Percentiles rank a stretch among this genome's conserved stretches.
phyloP scores from a whole-genome alignment of 352 stramenopile species.

The Pythium monospermum region DNA sequence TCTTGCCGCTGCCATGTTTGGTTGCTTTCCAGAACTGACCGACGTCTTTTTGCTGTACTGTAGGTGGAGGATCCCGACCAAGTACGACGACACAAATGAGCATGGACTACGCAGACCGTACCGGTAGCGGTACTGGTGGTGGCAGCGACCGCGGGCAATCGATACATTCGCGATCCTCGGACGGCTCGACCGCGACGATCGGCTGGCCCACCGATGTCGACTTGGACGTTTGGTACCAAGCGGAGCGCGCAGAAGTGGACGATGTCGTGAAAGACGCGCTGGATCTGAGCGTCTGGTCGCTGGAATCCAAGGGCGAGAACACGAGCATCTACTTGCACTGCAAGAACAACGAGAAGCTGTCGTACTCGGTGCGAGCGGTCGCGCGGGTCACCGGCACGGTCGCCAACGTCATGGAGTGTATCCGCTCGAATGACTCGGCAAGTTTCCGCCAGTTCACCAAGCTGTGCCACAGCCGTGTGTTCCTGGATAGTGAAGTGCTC shows the following conservation, averaged over 20 bases:
- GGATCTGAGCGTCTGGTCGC: conserved; percentile 71
- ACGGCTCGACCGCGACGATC: conserved; percentile 7
- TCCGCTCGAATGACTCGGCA: conserved; percentile 56
- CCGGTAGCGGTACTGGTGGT: too few relatives aligned
- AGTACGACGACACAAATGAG: conserved; percentile 16
- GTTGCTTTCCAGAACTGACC: too few relatives aligned
- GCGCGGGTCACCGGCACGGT: conserved; percentile 63
- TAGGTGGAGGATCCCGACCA: too few relatives aligned
- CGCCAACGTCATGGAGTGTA: conserved; percentile 71
- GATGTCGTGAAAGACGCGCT: conserved; percentile 56
- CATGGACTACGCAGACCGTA: conserved; percentile 14
- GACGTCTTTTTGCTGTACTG: too few relatives aligned
- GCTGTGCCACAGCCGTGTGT: conserved; percentile 65
- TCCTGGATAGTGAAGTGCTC: conserved; percentile 76
- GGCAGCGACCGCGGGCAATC: too few relatives aligned
- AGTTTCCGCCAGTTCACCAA: conserved; percentile 68
- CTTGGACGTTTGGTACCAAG: conserved; percentile 70
- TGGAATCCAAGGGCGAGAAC: conserved; percentile 63
- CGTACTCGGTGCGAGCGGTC: conserved; percentile 67
- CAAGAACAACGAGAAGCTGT: conserved; percentile 80
- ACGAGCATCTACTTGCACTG: conserved; percentile 70
- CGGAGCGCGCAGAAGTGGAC: conserved; percentile 63
- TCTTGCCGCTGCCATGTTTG: too few relatives aligned
- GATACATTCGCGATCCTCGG: conserved; percentile 11
- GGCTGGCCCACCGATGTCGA: conserved; percentile 73